Conservation (phyloP, 2,329 filamentous ascomycete species). For the Fusarium sp. region DNA sequence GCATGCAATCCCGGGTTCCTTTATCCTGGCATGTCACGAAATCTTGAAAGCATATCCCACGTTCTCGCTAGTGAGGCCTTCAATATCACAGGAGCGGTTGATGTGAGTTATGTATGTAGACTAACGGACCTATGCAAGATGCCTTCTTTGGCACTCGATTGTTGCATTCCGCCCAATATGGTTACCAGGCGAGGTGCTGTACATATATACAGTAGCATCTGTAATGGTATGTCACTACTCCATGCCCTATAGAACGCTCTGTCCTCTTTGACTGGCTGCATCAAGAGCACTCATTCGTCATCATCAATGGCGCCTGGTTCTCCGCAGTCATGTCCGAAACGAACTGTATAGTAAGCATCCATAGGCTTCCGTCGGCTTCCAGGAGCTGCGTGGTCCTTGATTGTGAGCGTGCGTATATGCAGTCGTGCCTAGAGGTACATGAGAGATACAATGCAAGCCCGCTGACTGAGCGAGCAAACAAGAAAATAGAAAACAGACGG, state of each 20-base stretch:
- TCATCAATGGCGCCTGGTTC: constrained; percentile 19
- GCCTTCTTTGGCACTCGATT: constrained; percentile 1
- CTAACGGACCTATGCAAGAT: constrained; percentile 11
- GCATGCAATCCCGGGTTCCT: constrained; percentile 34
- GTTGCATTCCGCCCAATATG: constrained; percentile 15
- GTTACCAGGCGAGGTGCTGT: background rate
- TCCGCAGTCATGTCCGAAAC: constrained; percentile 19
- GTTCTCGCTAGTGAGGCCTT: constrained; percentile 1
- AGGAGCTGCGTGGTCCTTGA: constrained; percentile 9
- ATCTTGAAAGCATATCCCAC: constrained; percentile 9
- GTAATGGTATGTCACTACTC: constrained; percentile 2
- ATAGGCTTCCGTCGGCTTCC: constrained; percentile 31
- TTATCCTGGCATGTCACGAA: constrained; percentile 7
- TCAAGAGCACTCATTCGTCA: constrained; percentile 30
- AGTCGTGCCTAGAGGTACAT: constrained; percentile 10
- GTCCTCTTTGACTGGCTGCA: constrained; percentile 12
- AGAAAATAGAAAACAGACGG: background rate
- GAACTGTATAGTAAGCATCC: constrained; percentile 19
- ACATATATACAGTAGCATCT: constrained; percentile 14
- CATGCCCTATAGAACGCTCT: background rate
- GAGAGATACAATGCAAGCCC: constrained; percentile 14
- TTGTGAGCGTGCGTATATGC: constrained; percentile 11
- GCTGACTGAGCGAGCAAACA: background rate
- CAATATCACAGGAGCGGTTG: background rate
- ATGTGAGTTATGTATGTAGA: background rate